Evolutionary conservation across 768 basidiomycete species (phyloP).

Genomic region (Mycena galericulata): DNA sequence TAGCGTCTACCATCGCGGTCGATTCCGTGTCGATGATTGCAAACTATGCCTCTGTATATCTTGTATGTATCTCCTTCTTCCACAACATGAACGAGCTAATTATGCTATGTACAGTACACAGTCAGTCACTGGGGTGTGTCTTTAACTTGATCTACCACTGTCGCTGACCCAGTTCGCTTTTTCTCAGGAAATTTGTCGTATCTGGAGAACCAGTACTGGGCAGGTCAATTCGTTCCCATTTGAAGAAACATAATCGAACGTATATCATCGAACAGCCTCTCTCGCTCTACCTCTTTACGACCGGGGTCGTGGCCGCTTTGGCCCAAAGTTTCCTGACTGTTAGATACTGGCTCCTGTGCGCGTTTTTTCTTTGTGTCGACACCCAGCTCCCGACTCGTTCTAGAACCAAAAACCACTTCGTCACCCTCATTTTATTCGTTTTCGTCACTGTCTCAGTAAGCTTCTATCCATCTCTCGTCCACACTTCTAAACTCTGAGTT

Average conservation of each 20-base stretch:
- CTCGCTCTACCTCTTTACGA: constrained; percentile 13
- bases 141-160: constrained; percentile 1
- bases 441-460: no score
- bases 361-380: no score
- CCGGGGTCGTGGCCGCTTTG: constrained; percentile 11
- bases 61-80: constrained; percentile 17
- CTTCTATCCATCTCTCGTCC: neutral
- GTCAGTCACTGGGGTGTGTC: constrained; percentile 21
- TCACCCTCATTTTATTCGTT: no score
- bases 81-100: constrained; percentile 11
- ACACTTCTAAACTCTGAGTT: neutral
- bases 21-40: constrained; percentile 18
- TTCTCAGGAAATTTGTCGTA: constrained; percentile 12
- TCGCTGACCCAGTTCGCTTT: no score
- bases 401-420: no score
- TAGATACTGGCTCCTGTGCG: constrained; percentile 7
- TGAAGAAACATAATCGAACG: constrained; percentile 6
- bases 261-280: constrained; percentile 4
- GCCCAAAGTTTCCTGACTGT: constrained; percentile 2
- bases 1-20: constrained; percentile 16
- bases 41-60: constrained; percentile 10
- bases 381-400: no score
- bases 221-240: constrained; percentile 8
- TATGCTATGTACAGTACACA: constrained; percentile 16
- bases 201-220: constrained; percentile 17